phyloP scores from a whole-genome alignment of 225 moss, liverwort and hornwort genomes.

The Pleurozium schreberi region DNA sequence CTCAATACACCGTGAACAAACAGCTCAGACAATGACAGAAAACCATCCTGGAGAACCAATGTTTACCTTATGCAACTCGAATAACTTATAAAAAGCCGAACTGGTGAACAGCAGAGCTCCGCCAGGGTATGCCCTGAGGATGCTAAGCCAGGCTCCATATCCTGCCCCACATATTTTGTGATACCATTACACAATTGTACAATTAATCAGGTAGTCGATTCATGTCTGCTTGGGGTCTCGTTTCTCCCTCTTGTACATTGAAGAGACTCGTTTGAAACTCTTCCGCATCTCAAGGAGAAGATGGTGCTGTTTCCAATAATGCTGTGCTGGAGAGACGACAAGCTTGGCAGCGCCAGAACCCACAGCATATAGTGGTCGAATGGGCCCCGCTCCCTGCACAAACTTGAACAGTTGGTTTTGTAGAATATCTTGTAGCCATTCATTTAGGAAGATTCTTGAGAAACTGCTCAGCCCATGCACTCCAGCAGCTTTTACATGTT shows the following conservation, averaged over 20 bases:
- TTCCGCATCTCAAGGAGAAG: constrained; percentile 82
- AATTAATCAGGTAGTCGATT: constrained; percentile 2
- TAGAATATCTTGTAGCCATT: constrained; percentile 95
- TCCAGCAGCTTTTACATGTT: constrained; percentile 83
- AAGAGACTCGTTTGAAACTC: constrained; percentile 43
- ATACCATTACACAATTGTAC: constrained; percentile 21
- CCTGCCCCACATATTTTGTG: neutral
- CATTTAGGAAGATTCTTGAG: constrained; percentile 66
- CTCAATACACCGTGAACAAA: neutral
- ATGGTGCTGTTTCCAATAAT: constrained; percentile 77
- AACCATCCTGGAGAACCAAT: neutral
- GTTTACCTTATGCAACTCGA: constrained; percentile 21
- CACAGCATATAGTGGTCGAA: constrained; percentile 85
- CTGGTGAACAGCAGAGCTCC: constrained; percentile 7
- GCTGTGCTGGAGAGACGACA: constrained; percentile 76
- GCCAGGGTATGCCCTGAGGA: neutral
- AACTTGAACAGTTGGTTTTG: constrained; percentile 94
- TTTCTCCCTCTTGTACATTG: constrained; percentile 31
- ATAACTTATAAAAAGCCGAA: neutral
- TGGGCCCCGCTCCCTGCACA: constrained; percentile 83
- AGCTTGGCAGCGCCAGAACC: constrained; percentile 94
- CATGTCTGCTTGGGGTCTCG: constrained; percentile 24
- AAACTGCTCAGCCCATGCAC: constrained; percentile 96
- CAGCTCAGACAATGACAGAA: neutral
- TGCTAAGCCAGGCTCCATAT: constrained; percentile 8